Evolutionary conservation across 495 filamentous ascomycete genomes (phyloP).

Genomic region (Elaphomyces granulatus): DNA sequence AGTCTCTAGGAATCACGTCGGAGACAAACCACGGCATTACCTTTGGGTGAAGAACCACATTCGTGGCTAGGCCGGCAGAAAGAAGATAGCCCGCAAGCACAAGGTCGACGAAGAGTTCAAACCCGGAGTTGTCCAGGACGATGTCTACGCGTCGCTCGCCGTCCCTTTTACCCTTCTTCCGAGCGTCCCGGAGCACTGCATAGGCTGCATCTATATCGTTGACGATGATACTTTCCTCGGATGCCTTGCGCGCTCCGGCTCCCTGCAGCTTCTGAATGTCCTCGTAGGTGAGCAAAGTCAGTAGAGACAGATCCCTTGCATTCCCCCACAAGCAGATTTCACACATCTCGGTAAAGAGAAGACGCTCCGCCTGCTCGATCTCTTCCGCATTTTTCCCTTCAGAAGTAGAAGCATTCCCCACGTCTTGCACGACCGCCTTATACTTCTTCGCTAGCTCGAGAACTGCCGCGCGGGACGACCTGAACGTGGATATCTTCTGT

Average conservation of each 20-base stretch:
- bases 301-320: slow-evolving; percentile 83
- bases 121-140: slow-evolving; percentile 89
- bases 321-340: slow-evolving; percentile 98
- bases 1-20: slow-evolving; percentile 78
- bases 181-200: slow-evolving; percentile 46
- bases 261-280: slow-evolving; percentile 95
- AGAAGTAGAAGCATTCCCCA: slow-evolving; percentile 23
- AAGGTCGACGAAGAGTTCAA: slow-evolving; percentile 90
- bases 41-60: slow-evolving; percentile 84
- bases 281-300: slow-evolving; percentile 82
- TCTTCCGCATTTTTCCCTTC: slow-evolving; percentile 32
- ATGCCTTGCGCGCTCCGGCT: slow-evolving; percentile 62
- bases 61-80: slow-evolving; percentile 65
- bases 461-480: slow-evolving; percentile 81
- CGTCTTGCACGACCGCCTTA: slow-evolving; percentile 45
- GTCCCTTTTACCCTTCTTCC: slow-evolving; percentile 32
- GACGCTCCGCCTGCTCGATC: slow-evolving; percentile 51
- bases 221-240: slow-evolving; percentile 77
- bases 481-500: slow-evolving; percentile 88
- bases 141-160: slow-evolving; percentile 67
- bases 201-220: slow-evolving; percentile 72
- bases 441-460: slow-evolving; percentile 73
- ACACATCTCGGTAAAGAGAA: slow-evolving; percentile 84
- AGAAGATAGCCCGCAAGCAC: slow-evolving; percentile 83
- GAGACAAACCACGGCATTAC: slow-evolving; percentile 95